Conservation (phyloP, 441 rosid genomes). For the Bocquillonia castaneifolia region DNA sequence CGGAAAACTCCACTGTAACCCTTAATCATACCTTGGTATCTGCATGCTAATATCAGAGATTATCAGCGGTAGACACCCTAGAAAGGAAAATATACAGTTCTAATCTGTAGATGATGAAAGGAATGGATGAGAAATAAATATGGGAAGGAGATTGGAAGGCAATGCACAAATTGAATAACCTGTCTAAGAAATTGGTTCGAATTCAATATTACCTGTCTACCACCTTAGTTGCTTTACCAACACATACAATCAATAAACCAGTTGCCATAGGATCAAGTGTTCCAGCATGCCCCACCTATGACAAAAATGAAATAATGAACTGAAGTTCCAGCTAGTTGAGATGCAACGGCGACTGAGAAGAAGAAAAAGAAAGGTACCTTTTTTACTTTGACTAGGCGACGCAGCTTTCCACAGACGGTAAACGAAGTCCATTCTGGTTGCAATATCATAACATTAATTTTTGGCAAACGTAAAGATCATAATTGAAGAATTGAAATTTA, state of each 20-base stretch:
- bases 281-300: slow-evolving; percentile 95
- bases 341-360: slow-evolving; percentile 9
- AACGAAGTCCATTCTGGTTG: slow-evolving; percentile 89
- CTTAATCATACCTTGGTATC: slow-evolving; percentile 89
- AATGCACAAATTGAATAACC: slow-evolving; percentile 4
- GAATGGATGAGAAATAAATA: neutral
- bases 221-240: slow-evolving; percentile 86
- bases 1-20: slow-evolving; percentile 91
- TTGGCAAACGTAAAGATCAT: neutral
- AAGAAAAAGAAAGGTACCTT: slow-evolving; percentile 45
- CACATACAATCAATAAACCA: slow-evolving; percentile 81
- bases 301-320: slow-evolving; percentile 19
- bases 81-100: neutral
- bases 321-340: neutral
- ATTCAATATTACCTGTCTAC: slow-evolving; percentile 62
- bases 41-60: slow-evolving; percentile 31
- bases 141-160: neutral
- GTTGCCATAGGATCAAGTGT: slow-evolving; percentile 99
- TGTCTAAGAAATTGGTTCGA: slow-evolving; percentile 4
- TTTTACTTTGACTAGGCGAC: slow-evolving; percentile 78
- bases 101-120: neutral
- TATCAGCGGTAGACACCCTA: slow-evolving; percentile 10
- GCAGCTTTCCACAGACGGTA: slow-evolving; percentile 95
- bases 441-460: slow-evolving; percentile 22
- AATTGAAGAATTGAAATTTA: neutral